Percentiles rank a stretch among this genome's conserved stretches.
phyloP scores from a whole-genome alignment of 2,329 filamentous ascomycete species.

The Penicillium glabrum region DNA sequence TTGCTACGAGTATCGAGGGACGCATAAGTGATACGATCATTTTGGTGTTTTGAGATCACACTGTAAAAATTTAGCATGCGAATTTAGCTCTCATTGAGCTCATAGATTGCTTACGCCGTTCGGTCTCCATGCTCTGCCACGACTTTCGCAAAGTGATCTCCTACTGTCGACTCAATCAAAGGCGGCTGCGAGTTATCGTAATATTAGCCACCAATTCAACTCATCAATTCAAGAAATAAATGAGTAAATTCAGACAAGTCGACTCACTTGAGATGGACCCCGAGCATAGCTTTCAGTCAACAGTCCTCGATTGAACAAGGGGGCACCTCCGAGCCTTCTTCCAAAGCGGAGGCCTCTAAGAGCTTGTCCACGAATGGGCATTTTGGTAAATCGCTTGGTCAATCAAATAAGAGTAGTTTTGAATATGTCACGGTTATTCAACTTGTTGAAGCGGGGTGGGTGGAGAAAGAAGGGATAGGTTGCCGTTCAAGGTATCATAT shows the following conservation, averaged over 20 bases:
- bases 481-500: too few relatives aligned
- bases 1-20: conserved; percentile 75
- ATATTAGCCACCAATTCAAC: neutral
- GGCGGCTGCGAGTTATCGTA: conserved; percentile 36
- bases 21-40: conserved; percentile 67
- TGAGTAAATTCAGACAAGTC: neutral
- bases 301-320: conserved; percentile 13
- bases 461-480: too few relatives aligned
- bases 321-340: neutral
- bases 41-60: conserved; percentile 63
- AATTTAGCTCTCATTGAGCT: neutral
- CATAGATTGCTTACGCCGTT: conserved; percentile 48
- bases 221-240: neutral
- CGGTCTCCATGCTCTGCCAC: conserved; percentile 46
- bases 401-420: neutral
- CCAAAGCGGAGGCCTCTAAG: conserved; percentile 3
- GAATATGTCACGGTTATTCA: neutral
- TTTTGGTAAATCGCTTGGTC: neutral
- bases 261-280: conserved; percentile 23
- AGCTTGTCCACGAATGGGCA: conserved; percentile 11
- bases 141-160: conserved; percentile 47
- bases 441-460: too few relatives aligned
- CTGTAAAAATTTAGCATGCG: conserved; percentile 29
- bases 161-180: conserved; percentile 48
- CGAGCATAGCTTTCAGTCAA: conserved; percentile 25